Evolutionary conservation across 805 yeast species (phyloP), one percentile per base, ranked within the genome.

Genomic region (Saccharomycopsis sp.): DNA sequence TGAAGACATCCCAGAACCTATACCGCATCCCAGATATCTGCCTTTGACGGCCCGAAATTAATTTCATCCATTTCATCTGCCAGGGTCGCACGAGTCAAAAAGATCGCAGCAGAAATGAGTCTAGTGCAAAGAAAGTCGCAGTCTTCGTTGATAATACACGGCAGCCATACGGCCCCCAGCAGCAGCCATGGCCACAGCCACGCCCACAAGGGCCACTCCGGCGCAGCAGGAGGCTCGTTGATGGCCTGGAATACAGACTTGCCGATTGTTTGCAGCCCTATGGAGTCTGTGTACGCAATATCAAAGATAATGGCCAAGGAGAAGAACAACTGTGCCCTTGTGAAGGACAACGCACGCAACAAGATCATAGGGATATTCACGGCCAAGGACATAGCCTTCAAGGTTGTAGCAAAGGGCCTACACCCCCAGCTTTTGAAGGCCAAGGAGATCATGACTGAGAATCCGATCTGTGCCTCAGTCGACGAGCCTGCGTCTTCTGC

Each of bases 341-440:
- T 77, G 14, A 71, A 67, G 46, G 70, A 68, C 50, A 57, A 57
- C 40, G 61, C 53, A 7, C 60, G 69, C 2, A 65, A 63, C 3
- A 65, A 65, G 53, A 61, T 74, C 20, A 60, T 71, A n/a, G 80
- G 80, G 1, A 64, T 77, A 5, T 68, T 75, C 52, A 77, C 81
- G 1, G 75, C 80, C 0, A 76, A 75, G 59, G 81, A 77, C 62
- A 64, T 77, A n/a, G 79, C 79, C 0, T 74, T 74, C 46, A 68
- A 76, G 41, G 78, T 73, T 2, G 70, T 72, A 15, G 74, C 75
- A 0, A 54, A 59, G 23, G 71, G 67, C 4, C 48, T 69, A 21
- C 66, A 68, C 46, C 70, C 72, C 0, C 59, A 61, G 14, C 16
- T 52, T 1, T 66, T 74, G 1, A 62, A 63, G 2, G 74, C 76